Percentiles rank a stretch among this genome's conserved stretches.
These are phyloP conservation scores for Cordyceps fumosorosea DNA, from an alignment of 2,329 filamentous ascomycete genomes.

Conservation along the genomic window DNA sequence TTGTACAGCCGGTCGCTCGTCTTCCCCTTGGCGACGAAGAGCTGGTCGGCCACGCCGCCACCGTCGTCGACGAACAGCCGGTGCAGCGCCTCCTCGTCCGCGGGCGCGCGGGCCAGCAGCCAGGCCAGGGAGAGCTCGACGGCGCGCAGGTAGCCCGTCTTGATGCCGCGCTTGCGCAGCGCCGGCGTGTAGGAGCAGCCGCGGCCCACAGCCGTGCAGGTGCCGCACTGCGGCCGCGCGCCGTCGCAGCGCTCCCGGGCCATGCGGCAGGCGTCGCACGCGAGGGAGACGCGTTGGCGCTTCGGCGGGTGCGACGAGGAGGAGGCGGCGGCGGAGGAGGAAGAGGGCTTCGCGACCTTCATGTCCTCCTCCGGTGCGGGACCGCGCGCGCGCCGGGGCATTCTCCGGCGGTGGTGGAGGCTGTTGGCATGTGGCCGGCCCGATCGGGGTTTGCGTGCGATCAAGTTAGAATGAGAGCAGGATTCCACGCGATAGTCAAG, in stretches of 20 bases:
- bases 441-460: no score
- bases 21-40: slow-evolving; percentile 47
- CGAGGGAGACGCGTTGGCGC: slow-evolving; percentile 59
- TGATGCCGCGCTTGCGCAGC: slow-evolving; percentile 70
- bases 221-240: slow-evolving; percentile 57
- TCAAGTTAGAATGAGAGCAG: no score
- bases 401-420: slow-evolving; percentile 17
- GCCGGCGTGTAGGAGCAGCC: slow-evolving; percentile 65
- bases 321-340: no score
- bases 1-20: slow-evolving; percentile 52
- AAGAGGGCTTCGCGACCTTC: slow-evolving; percentile 19
- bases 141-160: slow-evolving; percentile 72
- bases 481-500: no score
- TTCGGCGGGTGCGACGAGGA: slow-evolving; percentile 33
- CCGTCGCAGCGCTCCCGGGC: slow-evolving; percentile 70
- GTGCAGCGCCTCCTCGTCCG: slow-evolving; percentile 51
- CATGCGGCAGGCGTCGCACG: slow-evolving; percentile 61
- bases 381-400: slow-evolving; percentile 34
- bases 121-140: slow-evolving; percentile 63
- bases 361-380: slow-evolving; percentile 18
- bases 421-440: neutral
- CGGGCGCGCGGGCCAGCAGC: slow-evolving; percentile 56
- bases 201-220: slow-evolving; percentile 57
- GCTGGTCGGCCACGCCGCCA: slow-evolving; percentile 31
- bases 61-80: slow-evolving; percentile 42